These are phyloP conservation scores for Septoria petroselini DNA, from an alignment of 2,329 filamentous ascomycete genomes.

Conservation along the genomic window DNA sequence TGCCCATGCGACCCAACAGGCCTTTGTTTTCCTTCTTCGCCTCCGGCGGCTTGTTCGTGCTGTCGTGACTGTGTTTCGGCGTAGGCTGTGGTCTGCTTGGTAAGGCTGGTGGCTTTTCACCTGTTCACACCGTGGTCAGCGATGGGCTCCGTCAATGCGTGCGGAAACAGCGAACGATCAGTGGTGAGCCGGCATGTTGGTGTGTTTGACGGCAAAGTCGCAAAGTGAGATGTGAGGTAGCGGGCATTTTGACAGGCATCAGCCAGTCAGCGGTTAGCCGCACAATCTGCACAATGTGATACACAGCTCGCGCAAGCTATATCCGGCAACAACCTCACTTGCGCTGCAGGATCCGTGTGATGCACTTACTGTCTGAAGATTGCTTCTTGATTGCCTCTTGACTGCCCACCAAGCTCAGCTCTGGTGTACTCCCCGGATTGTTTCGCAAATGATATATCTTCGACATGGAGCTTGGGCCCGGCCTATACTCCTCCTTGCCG, in stretches of 20 bases:
- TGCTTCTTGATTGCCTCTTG: constrained; percentile 31
- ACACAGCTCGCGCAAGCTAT: background rate
- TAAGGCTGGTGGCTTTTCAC: constrained; percentile 18
- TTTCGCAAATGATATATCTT: constrained; percentile 44
- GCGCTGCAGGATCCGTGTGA: background rate
- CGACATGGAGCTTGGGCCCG: constrained; percentile 35
- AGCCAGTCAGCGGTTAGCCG: too few relatives aligned
- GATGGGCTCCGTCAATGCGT: background rate
- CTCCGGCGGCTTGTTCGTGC: constrained; percentile 16
- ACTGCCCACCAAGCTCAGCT: constrained; percentile 41
- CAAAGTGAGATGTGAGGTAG: too few relatives aligned
- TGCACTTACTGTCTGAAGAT: constrained; percentile 32
- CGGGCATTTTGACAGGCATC: too few relatives aligned
- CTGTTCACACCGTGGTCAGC: constrained; percentile 20
- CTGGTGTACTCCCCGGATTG: constrained; percentile 49
- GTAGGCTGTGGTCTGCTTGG: constrained; percentile 30
- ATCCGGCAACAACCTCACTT: background rate
- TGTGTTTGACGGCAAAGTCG: too few relatives aligned
- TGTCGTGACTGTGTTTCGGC: constrained; percentile 31
- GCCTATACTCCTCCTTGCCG: constrained; percentile 33
- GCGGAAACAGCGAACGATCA: too few relatives aligned
- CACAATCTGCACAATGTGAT: too few relatives aligned
- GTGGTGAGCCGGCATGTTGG: too few relatives aligned
- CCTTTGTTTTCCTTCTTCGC: constrained; percentile 29
- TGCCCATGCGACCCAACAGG: constrained; percentile 30